Evolutionary conservation across 768 basidiomycete species (phyloP).

Genomic region (Krasilnikovozyma curviuscula): DNA sequence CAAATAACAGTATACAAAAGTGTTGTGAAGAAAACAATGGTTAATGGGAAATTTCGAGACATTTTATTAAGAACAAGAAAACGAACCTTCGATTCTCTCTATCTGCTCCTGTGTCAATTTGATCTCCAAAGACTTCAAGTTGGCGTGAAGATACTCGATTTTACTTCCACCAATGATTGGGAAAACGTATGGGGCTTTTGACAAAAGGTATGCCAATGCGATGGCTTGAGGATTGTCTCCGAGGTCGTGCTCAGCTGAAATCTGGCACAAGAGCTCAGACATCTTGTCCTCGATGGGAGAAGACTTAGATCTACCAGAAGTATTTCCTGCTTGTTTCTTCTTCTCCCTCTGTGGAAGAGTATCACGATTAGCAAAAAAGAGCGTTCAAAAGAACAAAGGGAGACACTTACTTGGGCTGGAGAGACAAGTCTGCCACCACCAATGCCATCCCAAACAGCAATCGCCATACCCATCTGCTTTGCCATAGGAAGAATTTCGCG

Average conservation of each 20-base stretch:
- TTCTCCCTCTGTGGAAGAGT: background rate
- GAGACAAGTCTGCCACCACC: constrained; percentile 12
- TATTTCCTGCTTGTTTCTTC: background rate
- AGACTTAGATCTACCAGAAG: background rate
- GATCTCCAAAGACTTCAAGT: too few species aligned
- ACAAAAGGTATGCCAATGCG: constrained; percentile 5
- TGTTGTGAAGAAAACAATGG: too few species aligned
- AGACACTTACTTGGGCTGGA: constrained; percentile 6
- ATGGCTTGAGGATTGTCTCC: background rate
- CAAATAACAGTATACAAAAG: too few species aligned
- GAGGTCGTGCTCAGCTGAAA: background rate
- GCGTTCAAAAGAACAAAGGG: background rate
- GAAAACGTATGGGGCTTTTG: constrained; percentile 7
- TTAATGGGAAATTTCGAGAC: too few species aligned
- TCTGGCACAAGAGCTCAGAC: background rate
- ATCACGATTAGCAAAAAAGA: background rate
- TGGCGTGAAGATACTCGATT: too few species aligned
- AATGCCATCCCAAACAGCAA: constrained; percentile 13
- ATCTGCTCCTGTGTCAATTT: too few species aligned
- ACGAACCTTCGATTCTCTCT: too few species aligned
- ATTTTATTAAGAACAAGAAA: too few species aligned
- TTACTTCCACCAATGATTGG: constrained; percentile 5
- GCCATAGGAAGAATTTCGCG: constrained; percentile 30
- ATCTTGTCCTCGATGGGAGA: constrained; percentile 1
- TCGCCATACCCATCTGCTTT: constrained; percentile 20